Evolutionary conservation across 108 stramenopile genomes (phyloP).

Genomic region (Schizochytrium sp.): DNA sequence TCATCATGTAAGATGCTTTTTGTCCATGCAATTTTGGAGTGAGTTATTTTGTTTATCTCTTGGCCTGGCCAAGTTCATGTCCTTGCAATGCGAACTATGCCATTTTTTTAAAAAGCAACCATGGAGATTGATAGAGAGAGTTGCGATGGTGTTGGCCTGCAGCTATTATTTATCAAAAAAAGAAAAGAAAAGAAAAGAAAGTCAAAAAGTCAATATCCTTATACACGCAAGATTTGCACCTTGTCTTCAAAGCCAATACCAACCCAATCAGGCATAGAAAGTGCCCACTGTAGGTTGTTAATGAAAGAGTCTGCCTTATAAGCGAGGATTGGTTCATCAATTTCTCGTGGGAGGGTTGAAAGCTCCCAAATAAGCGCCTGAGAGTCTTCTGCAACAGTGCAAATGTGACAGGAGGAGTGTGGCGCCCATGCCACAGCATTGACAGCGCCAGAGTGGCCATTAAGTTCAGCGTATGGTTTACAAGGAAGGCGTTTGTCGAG

Average conservation of each 20-base stretch:
- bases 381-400: constrained; percentile 92
- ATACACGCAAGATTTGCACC: constrained; percentile 83
- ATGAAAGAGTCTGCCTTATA: constrained; percentile 96
- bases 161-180: too few relatives aligned
- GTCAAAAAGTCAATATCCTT: background rate
- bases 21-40: too few relatives aligned
- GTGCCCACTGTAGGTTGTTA: constrained; percentile 96
- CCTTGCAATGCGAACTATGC: too few relatives aligned
- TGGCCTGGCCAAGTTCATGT: too few relatives aligned
- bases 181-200: background rate
- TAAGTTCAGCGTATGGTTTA: constrained; percentile 73
- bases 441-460: constrained; percentile 87
- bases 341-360: constrained; percentile 80
- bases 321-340: constrained; percentile 96
- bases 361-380: constrained; percentile 99
- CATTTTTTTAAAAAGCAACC: too few relatives aligned
- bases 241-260: constrained; percentile 91
- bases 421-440: constrained; percentile 98
- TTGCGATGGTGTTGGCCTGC: too few relatives aligned
- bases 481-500: constrained; percentile 59
- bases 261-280: constrained; percentile 94
- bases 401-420: constrained; percentile 95
- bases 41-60: too few relatives aligned
- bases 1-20: too few relatives aligned
- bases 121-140: too few relatives aligned